Evolutionary conservation across 1,284 basidiomycete genomes (phyloP).

Genomic region (Leccinum solheimii): DNA sequence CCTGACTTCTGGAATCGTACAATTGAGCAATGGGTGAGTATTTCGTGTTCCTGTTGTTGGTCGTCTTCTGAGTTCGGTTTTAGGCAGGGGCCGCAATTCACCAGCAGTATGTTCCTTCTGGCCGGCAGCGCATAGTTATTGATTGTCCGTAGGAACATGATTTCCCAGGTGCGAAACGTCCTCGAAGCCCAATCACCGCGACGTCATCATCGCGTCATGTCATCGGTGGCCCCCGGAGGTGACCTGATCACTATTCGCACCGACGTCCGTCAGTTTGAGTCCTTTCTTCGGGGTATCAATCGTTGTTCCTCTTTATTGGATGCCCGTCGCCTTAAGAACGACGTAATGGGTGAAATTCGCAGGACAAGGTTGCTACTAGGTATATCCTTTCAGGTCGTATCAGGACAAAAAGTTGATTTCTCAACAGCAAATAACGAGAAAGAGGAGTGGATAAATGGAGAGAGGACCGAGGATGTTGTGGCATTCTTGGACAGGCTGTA

Average conservation of each 20-base stretch:
- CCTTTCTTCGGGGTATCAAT: slow-evolving; percentile 83
- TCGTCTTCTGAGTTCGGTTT: slow-evolving; percentile 7
- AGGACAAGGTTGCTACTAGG: slow-evolving; percentile 72
- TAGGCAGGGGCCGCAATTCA: slow-evolving; percentile 87
- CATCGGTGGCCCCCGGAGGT: slow-evolving; percentile 44
- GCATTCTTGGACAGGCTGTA: slow-evolving; percentile 88
- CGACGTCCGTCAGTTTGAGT: slow-evolving; percentile 81
- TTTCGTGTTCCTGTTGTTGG: background rate
- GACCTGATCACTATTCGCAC: slow-evolving; percentile 78
- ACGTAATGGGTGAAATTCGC: slow-evolving; percentile 85
- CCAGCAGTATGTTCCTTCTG: slow-evolving; percentile 68
- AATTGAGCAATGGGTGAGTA: slow-evolving; percentile 84
- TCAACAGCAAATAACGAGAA: slow-evolving; percentile 73
- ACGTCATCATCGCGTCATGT: slow-evolving; percentile 41
- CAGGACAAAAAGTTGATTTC: slow-evolving; percentile 9
- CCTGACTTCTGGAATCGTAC: slow-evolving; percentile 96
- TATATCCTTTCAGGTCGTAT: slow-evolving; percentile 28
- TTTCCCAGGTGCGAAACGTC: slow-evolving; percentile 81
- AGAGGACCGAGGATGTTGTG: slow-evolving; percentile 80
- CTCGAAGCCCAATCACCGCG: slow-evolving; percentile 76
- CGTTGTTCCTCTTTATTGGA: slow-evolving; percentile 82
- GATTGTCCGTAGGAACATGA: slow-evolving; percentile 58
- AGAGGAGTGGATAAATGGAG: slow-evolving; percentile 80
- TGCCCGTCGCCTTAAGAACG: slow-evolving; percentile 86
- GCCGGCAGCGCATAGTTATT: slow-evolving; percentile 5